Base-by-base conservation (phyloP, 495 filamentous ascomycete species). In the Extremus antarcticus region DNA sequence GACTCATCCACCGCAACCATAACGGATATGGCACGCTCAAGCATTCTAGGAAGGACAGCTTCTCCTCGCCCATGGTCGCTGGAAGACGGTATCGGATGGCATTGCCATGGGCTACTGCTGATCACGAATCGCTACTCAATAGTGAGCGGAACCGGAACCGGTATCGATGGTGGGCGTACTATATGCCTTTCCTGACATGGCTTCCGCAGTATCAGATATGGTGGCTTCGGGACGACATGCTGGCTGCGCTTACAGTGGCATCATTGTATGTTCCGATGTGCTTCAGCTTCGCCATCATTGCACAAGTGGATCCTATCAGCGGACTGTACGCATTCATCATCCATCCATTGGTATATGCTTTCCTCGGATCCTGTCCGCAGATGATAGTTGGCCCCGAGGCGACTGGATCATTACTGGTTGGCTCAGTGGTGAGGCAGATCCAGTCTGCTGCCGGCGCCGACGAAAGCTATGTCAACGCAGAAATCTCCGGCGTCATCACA, bases 291-390 rank as follows among this genome's bases (percentile, higher is more conserved):
- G 46, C 46, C 46, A 48, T 48, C 23, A 23, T 48, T 10, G 46
- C 21, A 3, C 20, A 48, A 21, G 46, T 48, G 46, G 46, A 48
- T 15, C 46, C 46, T 3, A 25, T 48, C 19, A 48, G 24, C 21
- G 46, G 46, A 10, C 46, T 48, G 10, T 48, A 48, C 46, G 46
- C 46, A 15, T 48, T 48, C 46, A 48, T 48, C 19, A 25, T 48
- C 3, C 46, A 48, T 17, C 46, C 46, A 9, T 17, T 48, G 21
- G 24, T 48, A 4, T 48, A 48, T 25, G 20, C 46, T 9, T 25
- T 48, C 46, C 19, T 48, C 9, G 46, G 46, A 13, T 48, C 46
- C 19, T 24, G 46, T 17, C 46, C 46, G 23, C 46, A 48, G 46
- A 48, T 48, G 46, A 48, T 48, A 7, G 46, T 48, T 16, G 46